Evolutionary conservation across 805 yeast genomes (phyloP).

Genomic region (Candida saitoana): DNA sequence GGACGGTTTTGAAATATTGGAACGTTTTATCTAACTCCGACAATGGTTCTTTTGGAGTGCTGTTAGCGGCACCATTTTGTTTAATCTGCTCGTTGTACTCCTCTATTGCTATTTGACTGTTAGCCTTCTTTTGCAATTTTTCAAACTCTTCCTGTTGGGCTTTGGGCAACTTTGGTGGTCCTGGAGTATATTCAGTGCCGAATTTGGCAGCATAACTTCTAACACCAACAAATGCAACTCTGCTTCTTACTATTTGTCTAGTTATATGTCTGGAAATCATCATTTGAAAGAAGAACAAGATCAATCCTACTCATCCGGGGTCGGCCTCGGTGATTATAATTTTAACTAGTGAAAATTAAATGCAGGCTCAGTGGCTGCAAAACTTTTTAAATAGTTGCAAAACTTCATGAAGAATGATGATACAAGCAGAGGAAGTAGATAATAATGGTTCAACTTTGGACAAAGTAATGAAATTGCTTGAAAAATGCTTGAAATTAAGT

Average conservation of each 20-base stretch:
- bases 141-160: conserved; percentile 92
- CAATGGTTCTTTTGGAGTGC: background rate
- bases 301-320: no score
- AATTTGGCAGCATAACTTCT: conserved; percentile 19
- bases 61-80: conserved; percentile 26
- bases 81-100: conserved; percentile 55
- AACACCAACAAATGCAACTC: background rate
- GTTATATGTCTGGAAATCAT: background rate
- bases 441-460: no score
- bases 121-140: conserved; percentile 73
- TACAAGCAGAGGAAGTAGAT: no score
- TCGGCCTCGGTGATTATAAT: no score
- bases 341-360: no score
- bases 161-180: conserved; percentile 72
- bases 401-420: no score
- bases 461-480: no score
- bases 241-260: background rate
- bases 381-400: no score
- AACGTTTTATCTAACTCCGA: conserved; percentile 57
- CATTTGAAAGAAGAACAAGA: no score
- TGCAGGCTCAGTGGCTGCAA: no score
- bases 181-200: conserved; percentile 22
- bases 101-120: conserved; percentile 71
- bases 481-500: no score
- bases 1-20: conserved; percentile 70